These are phyloP conservation scores for Cutaneotrichosporon mucoides DNA, from an alignment of 1,284 basidiomycete species.

Conservation along the genomic window DNA sequence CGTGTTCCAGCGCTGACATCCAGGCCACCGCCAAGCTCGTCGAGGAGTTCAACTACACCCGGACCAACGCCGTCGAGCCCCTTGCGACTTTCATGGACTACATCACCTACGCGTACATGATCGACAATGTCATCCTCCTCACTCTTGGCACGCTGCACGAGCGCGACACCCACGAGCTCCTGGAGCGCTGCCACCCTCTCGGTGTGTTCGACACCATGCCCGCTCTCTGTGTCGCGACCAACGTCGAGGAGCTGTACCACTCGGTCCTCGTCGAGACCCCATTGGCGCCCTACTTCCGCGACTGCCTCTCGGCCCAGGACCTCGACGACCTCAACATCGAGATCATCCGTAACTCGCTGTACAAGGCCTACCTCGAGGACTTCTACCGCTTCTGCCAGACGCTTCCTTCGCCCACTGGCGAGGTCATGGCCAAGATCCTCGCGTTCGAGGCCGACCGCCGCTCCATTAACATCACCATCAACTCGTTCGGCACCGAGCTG, in stretches of 20 bases:
- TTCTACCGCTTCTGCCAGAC: slow-evolving; percentile 80
- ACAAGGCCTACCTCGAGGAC: slow-evolving; percentile 98
- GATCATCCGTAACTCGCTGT: slow-evolving; percentile 99
- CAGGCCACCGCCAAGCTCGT: slow-evolving; percentile 86
- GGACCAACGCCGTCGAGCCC: slow-evolving; percentile 85
- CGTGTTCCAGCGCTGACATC: neutral
- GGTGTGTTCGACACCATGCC: slow-evolving; percentile 99
- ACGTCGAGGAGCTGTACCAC: slow-evolving; percentile 98
- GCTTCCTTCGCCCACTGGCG: slow-evolving; percentile 77
- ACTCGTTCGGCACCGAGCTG: slow-evolving; percentile 94
- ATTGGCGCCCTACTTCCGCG: slow-evolving; percentile 93
- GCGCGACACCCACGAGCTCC: slow-evolving; percentile 92
- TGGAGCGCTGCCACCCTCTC: slow-evolving; percentile 94
- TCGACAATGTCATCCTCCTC: slow-evolving; percentile 97
- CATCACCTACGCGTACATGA: slow-evolving; percentile 98
- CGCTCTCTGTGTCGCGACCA: slow-evolving; percentile 96
- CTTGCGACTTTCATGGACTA: slow-evolving; percentile 94
- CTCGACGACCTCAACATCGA: slow-evolving; percentile 99
- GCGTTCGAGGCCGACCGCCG: slow-evolving; percentile 96
- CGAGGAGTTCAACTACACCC: slow-evolving; percentile 93
- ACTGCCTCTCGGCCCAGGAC: slow-evolving; percentile 90
- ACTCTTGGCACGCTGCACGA: slow-evolving; percentile 98
- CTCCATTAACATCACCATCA: slow-evolving; percentile 98
- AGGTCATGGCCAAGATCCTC: slow-evolving; percentile 85
- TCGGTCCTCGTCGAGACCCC: slow-evolving; percentile 97